Evolutionary conservation across 257 asterid species (phyloP).

Genomic region (Fraxinus cuspidata): DNA sequence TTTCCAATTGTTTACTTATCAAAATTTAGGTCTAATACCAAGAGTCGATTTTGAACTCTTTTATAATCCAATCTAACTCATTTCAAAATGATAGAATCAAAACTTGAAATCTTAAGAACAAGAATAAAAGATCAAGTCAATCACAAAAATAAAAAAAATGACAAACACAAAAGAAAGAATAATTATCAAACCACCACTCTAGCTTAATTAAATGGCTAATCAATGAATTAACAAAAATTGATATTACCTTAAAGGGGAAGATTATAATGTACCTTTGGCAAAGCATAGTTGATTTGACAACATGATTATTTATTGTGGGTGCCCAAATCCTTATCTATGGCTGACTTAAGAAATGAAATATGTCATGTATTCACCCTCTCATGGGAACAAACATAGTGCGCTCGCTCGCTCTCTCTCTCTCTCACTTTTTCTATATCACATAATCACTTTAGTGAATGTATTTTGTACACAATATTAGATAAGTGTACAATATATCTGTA

Average conservation of each 20-base stretch:
- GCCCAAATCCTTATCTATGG: slow-evolving; percentile 9
- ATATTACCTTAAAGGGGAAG: background rate
- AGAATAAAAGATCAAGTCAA: background rate
- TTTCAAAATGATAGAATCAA: background rate
- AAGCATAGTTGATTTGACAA: background rate
- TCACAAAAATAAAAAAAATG: background rate
- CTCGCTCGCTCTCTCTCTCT: background rate
- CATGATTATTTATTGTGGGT: slow-evolving; percentile 4
- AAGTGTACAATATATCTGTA: too few relatives aligned
- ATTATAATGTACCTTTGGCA: background rate
- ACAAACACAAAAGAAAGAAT: background rate
- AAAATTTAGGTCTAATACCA: too few relatives aligned
- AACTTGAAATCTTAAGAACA: background rate
- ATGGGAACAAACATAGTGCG: background rate
- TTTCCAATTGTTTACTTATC: too few relatives aligned
- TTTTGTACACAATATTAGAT: background rate
- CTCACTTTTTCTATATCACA: background rate
- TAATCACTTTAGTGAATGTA: background rate
- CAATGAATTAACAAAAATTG: background rate
- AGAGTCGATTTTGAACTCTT: too few relatives aligned
- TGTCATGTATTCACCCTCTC: background rate
- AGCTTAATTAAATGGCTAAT: background rate
- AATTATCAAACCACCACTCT: background rate
- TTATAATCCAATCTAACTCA: background rate
- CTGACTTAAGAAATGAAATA: background rate